Evolutionary conservation across 768 basidiomycete species (phyloP), one percentile per base, ranked within the genome.

Genomic region (Suillus subaureus): DNA sequence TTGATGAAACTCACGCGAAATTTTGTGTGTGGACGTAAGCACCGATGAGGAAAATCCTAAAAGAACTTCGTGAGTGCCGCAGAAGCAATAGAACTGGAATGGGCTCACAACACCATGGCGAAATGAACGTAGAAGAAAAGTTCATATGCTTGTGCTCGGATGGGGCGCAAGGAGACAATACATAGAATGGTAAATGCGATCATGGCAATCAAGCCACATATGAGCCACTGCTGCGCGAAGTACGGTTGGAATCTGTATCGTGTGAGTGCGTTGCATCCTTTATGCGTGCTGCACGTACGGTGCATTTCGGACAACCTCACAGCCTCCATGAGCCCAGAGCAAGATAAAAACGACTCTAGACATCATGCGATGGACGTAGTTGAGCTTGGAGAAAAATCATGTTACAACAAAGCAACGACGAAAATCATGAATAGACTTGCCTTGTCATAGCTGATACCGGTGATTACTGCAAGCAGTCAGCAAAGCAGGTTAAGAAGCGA

Each of bases 371-470:
- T 87, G 86, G 3, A 75, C 54, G 45, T 77, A 74, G 68, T 76
- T 78, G 31, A 79, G 67, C 78, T 79, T 60, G 15, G 26, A 43
- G 15, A 18, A 11, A 28, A 28, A 28, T 23, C n/a, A 42, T 45
- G 58, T 64, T 35, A 62, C 26, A 55, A 33, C 54, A 23, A 15
- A 13, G 35, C 21, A 8, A 60, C 3, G 28, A 62, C 35, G 15
- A 18, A 18, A n/a, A 43, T 31, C 11, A 31, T 11, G n/a, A n/a
- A 43, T 40, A 79, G 75, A 66, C 80, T 75, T 26, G 84, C 77
- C 83, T 85, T 72, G 40, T 77, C 75, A 57, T 72, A 83, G 64
- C 84, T 82, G 57, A 88, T 74, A 23, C 86, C 85, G 4, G 86
- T 87, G 40, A 87, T 69, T 39, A 79, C 85, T 87, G 65, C 37